Conservation (phyloP, 352 stramenopile genomes). For the Phytophthora europaea region DNA sequence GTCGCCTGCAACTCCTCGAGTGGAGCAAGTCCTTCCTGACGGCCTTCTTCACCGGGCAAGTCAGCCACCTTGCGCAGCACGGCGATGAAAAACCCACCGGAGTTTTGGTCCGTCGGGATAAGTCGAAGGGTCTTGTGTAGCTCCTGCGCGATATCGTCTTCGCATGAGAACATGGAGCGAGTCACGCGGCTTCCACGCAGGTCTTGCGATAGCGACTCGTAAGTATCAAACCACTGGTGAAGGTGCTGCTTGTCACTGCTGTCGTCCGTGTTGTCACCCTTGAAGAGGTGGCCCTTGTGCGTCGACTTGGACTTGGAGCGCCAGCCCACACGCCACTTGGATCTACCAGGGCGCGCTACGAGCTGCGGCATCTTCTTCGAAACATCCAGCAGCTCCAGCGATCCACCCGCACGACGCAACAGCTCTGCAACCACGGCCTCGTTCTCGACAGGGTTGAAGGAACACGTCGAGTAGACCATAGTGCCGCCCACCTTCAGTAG, state of each 20-base stretch:
- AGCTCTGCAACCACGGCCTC: conserved; percentile 98
- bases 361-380: conserved; percentile 68
- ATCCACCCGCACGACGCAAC: conserved; percentile 87
- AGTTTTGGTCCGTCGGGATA: conserved; percentile 98
- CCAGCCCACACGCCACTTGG: conserved; percentile 83
- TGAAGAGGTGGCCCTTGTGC: conserved; percentile 83
- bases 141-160: conserved; percentile 41
- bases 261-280: conserved; percentile 25
- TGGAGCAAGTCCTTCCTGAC: conserved; percentile 60
- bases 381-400: conserved; percentile 93
- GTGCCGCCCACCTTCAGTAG: conserved; percentile 92
- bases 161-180: conserved; percentile 89
- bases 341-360: conserved; percentile 58
- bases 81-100: conserved; percentile 99
- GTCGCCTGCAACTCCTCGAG: conserved; percentile 57
- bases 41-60: conserved; percentile 53
- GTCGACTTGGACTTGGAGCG: conserved; percentile 90
- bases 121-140: conserved; percentile 95
- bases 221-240: conserved; percentile 85
- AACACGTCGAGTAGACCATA: conserved; percentile 98
- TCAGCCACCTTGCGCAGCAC: conserved; percentile 91
- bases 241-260: conserved; percentile 30
- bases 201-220: conserved; percentile 66
- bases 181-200: conserved; percentile 73
- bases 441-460: conserved; percentile 99